phyloP scores from a whole-genome alignment of 2,329 filamentous ascomycete genomes.

The Aschersonia sp. region DNA sequence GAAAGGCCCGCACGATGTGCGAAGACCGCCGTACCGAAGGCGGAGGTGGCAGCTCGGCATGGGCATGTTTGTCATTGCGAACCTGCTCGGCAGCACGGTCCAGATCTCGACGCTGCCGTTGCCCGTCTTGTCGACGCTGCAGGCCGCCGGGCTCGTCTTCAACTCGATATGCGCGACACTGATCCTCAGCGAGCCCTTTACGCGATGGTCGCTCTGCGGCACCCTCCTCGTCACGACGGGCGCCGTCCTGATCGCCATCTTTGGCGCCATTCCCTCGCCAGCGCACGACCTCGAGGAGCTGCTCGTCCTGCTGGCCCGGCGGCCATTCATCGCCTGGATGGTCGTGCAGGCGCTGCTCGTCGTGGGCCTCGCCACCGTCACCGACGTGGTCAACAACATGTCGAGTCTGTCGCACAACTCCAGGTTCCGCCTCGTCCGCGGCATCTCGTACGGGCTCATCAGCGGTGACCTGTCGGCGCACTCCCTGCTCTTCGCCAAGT shows the following conservation, averaged over 20 bases:
- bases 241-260: constrained; percentile 83
- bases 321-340: constrained; percentile 82
- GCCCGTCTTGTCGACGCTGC: constrained; percentile 85
- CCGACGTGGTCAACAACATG: constrained; percentile 39
- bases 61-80: constrained; percentile 92
- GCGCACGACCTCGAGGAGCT: constrained; percentile 79
- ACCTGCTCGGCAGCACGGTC: constrained; percentile 86
- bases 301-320: constrained; percentile 56
- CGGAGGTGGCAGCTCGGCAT: constrained; percentile 95
- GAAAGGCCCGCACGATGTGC: constrained; percentile 64
- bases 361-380: constrained; percentile 47
- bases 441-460: constrained; percentile 77
- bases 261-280: constrained; percentile 86
- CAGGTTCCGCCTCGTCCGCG: constrained; percentile 61
- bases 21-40: constrained; percentile 76
- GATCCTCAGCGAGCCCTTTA: constrained; percentile 87
- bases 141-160: constrained; percentile 93
- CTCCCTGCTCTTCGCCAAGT: constrained; percentile 85
- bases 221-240: constrained; percentile 78
- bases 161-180: constrained; percentile 95
- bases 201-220: constrained; percentile 79
- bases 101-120: constrained; percentile 94
- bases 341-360: constrained; percentile 63
- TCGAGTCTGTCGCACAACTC: constrained; percentile 43
- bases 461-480: constrained; percentile 91